Evolutionary conservation across 192 early-diverging fungal species (phyloP), one percentile per base, ranked within the genome.

Genomic region (Linnemannia schmuckeri): DNA sequence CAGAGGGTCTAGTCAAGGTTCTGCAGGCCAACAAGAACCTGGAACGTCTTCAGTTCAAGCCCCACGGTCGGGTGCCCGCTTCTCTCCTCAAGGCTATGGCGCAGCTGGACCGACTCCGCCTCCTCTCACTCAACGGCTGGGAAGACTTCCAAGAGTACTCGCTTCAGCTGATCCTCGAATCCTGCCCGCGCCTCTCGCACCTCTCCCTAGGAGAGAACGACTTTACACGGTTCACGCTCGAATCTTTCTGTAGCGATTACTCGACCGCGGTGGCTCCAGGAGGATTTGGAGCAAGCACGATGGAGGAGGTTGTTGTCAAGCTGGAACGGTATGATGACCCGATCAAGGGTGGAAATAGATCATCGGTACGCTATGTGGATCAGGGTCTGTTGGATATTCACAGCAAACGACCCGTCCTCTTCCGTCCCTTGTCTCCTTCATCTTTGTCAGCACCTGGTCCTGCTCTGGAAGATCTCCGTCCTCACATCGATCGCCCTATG

Each of bases 61-160:
- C 83, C 2, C 30, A 70, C 3, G 83, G 83, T 15, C 54, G 74
- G 52, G 37, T 85, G 52, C 83, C 83, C 20, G 38, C 74, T 13
- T 24, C 12, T 0, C 72, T 85, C 12, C 42, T 85, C 0, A 55
- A 68, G 18, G 78, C 78, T 7, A 70, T 85, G 6, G 44, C 83
- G 1, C 63, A 76, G 37, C 78, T 80, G 68, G 55, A 70, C 0
- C 27, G 47, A 17, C 83, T 85, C 6, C 52, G 63, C 8, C 22
- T 77, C n/a, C 75, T 85, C 5, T 85, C 78, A 4, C 75, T 85
- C n/a, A 66, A 80, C 54, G 75, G 78, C 12, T 87, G 84, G 84
- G n/a, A 57, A 7, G 84, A 87, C 41, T 87, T 87, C 75, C 84
- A 87, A 73, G 84, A 87, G 40, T 80, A 87, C 47, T 81, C 78